Conservation (phyloP, 2,329 filamentous ascomycete genomes). For the Septoria linicola region DNA sequence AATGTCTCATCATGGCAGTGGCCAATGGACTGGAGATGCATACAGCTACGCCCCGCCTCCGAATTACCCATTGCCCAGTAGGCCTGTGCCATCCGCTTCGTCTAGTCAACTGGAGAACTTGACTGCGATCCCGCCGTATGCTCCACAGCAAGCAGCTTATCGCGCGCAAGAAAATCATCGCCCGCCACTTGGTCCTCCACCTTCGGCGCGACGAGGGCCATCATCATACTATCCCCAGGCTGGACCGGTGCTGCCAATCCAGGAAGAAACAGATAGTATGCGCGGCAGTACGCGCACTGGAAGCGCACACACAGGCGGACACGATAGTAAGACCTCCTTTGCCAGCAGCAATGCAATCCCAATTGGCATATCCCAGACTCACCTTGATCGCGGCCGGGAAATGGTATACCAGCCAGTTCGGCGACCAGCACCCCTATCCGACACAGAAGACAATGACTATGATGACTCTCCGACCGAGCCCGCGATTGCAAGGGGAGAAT, state of each 20-base stretch:
- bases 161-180: constrained; percentile 35
- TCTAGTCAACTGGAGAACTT: neutral
- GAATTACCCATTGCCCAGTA: constrained; percentile 21
- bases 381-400: constrained; percentile 35
- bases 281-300: constrained; percentile 28
- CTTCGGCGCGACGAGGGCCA: constrained; percentile 49
- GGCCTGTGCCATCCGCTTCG: constrained; percentile 18
- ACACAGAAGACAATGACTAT: constrained; percentile 19
- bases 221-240: constrained; percentile 51
- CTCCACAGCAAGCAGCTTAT: constrained; percentile 34
- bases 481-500: constrained; percentile 14
- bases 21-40: constrained; percentile 35
- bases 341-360: constrained; percentile 53
- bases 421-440: constrained; percentile 14
- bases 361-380: constrained; percentile 42
- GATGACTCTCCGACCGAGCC: constrained; percentile 19
- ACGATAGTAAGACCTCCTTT: constrained; percentile 42
- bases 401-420: constrained; percentile 5
- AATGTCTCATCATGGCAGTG: constrained; percentile 32
- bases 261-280: constrained; percentile 49
- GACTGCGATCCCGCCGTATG: constrained; percentile 19
- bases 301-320: constrained; percentile 29
- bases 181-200: constrained; percentile 50
- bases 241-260: constrained; percentile 51
- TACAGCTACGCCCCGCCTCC: constrained; percentile 29